phyloP scores from a whole-genome alignment of 345 rosid genomes.

The Sisymbrium altissimum region DNA sequence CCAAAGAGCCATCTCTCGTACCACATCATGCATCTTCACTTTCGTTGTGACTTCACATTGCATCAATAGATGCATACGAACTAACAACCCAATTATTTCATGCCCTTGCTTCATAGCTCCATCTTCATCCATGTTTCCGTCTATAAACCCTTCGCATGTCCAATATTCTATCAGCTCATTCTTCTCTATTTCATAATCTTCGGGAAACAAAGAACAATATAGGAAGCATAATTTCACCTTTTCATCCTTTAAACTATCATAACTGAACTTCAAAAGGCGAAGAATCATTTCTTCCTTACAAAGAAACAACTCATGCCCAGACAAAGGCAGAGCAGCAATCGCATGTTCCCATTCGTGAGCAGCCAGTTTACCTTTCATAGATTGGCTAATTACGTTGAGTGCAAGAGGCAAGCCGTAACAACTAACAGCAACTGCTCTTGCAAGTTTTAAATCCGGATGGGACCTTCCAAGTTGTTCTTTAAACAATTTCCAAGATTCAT shows the following conservation, averaged over 20 bases:
- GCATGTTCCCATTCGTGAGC: constrained; percentile 15
- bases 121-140: neutral
- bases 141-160: neutral
- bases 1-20: too few relatives aligned
- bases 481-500: neutral
- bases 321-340: neutral
- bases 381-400: neutral
- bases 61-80: too few relatives aligned
- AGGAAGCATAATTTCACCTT: neutral
- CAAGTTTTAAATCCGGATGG: neutral
- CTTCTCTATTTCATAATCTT: neutral
- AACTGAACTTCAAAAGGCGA: neutral
- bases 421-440: neutral
- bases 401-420: constrained; percentile 35
- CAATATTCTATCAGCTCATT: neutral
- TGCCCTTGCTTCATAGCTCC: neutral
- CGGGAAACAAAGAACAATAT: neutral
- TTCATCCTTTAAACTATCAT: neutral
- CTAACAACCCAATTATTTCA: neutral
- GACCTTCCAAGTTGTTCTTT: neutral
- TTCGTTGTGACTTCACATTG: too few relatives aligned
- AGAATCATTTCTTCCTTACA: neutral
- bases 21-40: too few relatives aligned
- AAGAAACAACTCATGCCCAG: neutral
- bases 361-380: constrained; percentile 1